Evolutionary conservation across 1,284 basidiomycete genomes (phyloP), one percentile per base, ranked within the genome.

Genomic region (Leccinum huronense): DNA sequence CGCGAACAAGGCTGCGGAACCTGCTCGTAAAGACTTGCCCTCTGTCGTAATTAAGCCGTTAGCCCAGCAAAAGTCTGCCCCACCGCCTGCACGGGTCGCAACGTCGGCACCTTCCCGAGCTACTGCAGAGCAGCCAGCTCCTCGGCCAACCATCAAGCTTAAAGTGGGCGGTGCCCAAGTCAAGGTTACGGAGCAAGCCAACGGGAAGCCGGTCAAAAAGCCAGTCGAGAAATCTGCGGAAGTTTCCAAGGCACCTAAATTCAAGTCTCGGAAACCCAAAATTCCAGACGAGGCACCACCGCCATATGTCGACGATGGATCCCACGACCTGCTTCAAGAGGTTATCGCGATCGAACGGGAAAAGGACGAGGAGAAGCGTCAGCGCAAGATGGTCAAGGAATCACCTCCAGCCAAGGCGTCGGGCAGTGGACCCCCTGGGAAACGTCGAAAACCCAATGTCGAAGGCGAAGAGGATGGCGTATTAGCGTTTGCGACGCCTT

Each of bases 261-360:
- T 75, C 27, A 88, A 85, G 70, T 69, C 72, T 36, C 80, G 79
- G 66, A 86, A 86, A 70, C 75, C 79, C 1, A 82, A 82, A 66
- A 77, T 78, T 56, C 73, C 75, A 65, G 84, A 86, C 60, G 80
- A 81, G 11, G 86, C 85, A 1, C 85, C 87, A 3, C 86, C 87
- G 5, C 80, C 85, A 4, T 86, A 85, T 70, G 83, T 89, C 55
- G 89, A 91, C 68, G 90, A 91, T 73, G 89, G 87, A 11, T 89
- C 87, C 30, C 85, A 88, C 66, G 90, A 93, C 71, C 80, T 93
- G 54, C 78, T 91, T 3, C 89, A 91, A 72, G 90, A 93, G 72
- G 89, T 93, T 38, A 84, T 93, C 60, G 90, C 90, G 8, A 89
- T 92, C 56, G 90, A 93, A 74, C 81, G 84, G 63, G 86, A 88